Conservation (phyloP, 1,284 basidiomycete genomes). For the Hypsizygus ulmarius region DNA sequence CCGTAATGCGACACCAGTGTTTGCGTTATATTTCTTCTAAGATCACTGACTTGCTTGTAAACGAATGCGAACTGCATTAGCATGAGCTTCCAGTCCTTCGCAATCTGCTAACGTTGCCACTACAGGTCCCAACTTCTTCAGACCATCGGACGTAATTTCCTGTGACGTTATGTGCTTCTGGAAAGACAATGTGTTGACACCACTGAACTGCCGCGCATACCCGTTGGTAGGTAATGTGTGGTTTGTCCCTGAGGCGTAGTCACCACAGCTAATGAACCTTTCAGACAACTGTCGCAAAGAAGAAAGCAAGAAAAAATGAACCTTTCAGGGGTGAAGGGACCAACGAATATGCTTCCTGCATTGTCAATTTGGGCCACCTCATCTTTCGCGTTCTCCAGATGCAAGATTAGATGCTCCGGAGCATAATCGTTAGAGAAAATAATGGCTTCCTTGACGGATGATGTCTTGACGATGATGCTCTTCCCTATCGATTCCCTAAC, state of each 20-base stretch:
- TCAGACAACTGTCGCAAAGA: conserved; percentile 4
- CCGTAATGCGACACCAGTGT: not conserved
- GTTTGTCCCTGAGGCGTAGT: conserved; percentile 98
- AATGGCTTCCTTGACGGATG: conserved; percentile 73
- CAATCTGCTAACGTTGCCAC: conserved; percentile 92
- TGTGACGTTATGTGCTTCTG: conserved; percentile 99
- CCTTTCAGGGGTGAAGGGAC: conserved; percentile 93
- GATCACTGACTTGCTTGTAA: conserved; percentile 30
- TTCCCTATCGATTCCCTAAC: conserved; percentile 89
- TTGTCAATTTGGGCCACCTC: conserved; percentile 76
- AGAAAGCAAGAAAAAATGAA: conserved; percentile 29
- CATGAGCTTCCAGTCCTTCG: conserved; percentile 94
- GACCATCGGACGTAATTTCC: conserved; percentile 80
- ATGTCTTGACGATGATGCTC: conserved; percentile 83
- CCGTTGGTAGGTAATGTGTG: conserved; percentile 96
- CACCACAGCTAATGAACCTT: conserved; percentile 72
- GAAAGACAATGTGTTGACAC: conserved; percentile 96
- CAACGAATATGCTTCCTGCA: conserved; percentile 96
- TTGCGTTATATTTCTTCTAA: not conserved
- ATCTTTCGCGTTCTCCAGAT: conserved; percentile 70
- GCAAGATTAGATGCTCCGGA: conserved; percentile 93
- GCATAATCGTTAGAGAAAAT: conserved; percentile 96
- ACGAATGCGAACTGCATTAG: conserved; percentile 80
- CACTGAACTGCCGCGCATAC: conserved; percentile 96
- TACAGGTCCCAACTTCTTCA: conserved; percentile 81